Evolutionary conservation across 2,329 filamentous ascomycete species (phyloP).

Genomic region (Colletotrichum somersetense): DNA sequence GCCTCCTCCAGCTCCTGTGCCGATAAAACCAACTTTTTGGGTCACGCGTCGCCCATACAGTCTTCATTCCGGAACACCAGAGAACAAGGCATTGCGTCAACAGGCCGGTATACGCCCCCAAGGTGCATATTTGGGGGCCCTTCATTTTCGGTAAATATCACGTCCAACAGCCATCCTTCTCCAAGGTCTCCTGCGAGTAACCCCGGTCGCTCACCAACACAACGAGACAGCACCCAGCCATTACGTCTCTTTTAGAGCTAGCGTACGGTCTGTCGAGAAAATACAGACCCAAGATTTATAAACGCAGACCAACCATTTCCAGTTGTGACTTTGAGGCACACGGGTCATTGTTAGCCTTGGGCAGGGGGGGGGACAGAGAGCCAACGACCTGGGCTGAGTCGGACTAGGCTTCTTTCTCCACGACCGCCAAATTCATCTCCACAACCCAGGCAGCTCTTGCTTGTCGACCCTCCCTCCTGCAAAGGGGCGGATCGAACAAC

Average conservation of each 20-base stretch:
- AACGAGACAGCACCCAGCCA: conserved; percentile 16
- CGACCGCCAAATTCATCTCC: conserved; percentile 39
- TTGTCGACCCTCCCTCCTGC: conserved; percentile 38
- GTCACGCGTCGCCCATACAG: conserved; percentile 23
- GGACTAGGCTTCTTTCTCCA: conserved; percentile 39
- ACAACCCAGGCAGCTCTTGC: conserved; percentile 27
- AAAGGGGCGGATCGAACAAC: conserved; percentile 41
- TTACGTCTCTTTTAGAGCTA: conserved; percentile 34
- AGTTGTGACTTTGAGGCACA: conserved; percentile 24
- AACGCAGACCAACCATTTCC: conserved; percentile 10
- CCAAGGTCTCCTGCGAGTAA: conserved; percentile 35
- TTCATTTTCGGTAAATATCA: conserved; percentile 22
- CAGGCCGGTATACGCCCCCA: conserved; percentile 20
- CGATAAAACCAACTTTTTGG: conserved; percentile 25
- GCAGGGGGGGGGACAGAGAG: conserved; percentile 9
- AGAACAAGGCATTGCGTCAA: conserved; percentile 33
- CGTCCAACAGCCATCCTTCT: conserved; percentile 30
- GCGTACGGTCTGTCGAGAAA: conserved; percentile 21
- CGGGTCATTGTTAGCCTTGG: conserved; percentile 13
- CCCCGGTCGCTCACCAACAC: conserved; percentile 30
- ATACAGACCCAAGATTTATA: conserved; percentile 6
- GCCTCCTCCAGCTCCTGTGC: background rate
- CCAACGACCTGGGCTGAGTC: conserved; percentile 30
- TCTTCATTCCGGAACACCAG: conserved; percentile 10
- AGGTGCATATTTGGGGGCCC: conserved; percentile 24